Base-by-base conservation (phyloP, 441 rosid genomes). In the Aquilaria agallochum region DNA sequence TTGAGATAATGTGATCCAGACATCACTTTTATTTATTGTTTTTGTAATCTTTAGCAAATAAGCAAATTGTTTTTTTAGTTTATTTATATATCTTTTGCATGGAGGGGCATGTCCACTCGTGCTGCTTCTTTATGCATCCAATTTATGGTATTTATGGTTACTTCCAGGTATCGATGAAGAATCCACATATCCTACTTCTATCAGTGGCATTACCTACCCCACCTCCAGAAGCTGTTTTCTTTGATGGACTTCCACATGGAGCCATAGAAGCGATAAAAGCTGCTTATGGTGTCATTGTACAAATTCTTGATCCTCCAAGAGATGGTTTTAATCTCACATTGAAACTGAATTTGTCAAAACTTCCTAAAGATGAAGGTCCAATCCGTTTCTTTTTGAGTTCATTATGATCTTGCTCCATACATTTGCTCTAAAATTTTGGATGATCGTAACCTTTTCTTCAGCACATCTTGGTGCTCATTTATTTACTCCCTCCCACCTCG, bases 301-400 rank as follows among this genome's bases (percentile, higher is more conserved):
- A 92, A 72, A 92, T 92, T 59, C 93, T 95, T 60, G 98, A 95
- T 77, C 98, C 98, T 68, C 99, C 98, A 11, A 83, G 89, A 68
- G 97, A 95, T 77, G 99, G 98, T 69, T 92, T 80, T 73, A 89
- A 88, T 75, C 84, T 95, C 68, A 95, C 98, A 20, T 57, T 95
- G 77, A 95, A 89, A 73, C 80, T 95, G 60, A 92, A 92, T 63
- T 83, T 95, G 61, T 81, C 84, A 5, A 92, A 95, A 80, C 78
- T 92, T 70, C 97, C 92, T 68, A 80, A 79, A 2, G 77, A 86
- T 75, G 97, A 95, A 95, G 99, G 99, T 90, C 73, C 79, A 61
- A 53, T 59, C 52, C 65, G 63, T 88, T 80, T 69, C 78, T 67
- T 68, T 62, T 74, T 76, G 72, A 74, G 88, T 75, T 83, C 78